Conservation (phyloP, 768 basidiomycete genomes). For the Vararia minispora region DNA sequence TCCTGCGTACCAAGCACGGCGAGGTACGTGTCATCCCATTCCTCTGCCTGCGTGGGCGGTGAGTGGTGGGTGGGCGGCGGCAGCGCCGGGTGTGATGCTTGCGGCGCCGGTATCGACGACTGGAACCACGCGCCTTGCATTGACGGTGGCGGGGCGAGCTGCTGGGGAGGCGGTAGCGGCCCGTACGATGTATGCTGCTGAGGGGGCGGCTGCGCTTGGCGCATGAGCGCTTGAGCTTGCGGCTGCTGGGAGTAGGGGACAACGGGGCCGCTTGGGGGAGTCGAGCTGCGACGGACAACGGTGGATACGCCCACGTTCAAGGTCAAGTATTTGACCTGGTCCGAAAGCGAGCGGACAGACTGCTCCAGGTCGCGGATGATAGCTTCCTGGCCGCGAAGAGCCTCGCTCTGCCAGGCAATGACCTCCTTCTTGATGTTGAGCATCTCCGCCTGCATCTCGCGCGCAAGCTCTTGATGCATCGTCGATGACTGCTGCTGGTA, state of each 20-base stretch:
- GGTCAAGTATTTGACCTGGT: conserved; percentile 73
- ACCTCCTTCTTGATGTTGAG: conserved; percentile 71
- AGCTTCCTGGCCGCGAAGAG: conserved; percentile 69
- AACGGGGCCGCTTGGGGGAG: conserved; percentile 12
- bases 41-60: conserved; percentile 50
- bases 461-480: conserved; percentile 72
- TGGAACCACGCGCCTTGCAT: conserved; percentile 45
- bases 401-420: conserved; percentile 70
- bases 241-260: conserved; percentile 10
- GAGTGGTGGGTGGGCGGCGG: conserved; percentile 49
- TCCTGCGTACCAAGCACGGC: conserved; percentile 71
- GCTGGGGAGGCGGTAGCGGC: conserved; percentile 13
- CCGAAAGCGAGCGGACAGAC: conserved; percentile 59
- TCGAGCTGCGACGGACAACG: conserved; percentile 10
- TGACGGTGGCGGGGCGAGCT: conserved; percentile 10
- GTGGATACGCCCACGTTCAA: conserved; percentile 29
- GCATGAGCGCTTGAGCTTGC: conserved; percentile 6
- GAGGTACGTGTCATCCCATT: conserved; percentile 81
- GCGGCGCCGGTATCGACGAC: conserved; percentile 62
- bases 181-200: conserved; percentile 24
- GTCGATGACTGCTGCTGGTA: conserved; percentile 63
- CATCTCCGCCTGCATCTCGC: conserved; percentile 68
- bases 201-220: conserved; percentile 30
- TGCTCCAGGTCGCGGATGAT: conserved; percentile 76
- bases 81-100: conserved; percentile 70